Percentiles rank a stretch among this genome's conserved stretches.
Conservation (phyloP, 2,329 filamentous ascomycete genomes). For the Penicillium sp. region DNA sequence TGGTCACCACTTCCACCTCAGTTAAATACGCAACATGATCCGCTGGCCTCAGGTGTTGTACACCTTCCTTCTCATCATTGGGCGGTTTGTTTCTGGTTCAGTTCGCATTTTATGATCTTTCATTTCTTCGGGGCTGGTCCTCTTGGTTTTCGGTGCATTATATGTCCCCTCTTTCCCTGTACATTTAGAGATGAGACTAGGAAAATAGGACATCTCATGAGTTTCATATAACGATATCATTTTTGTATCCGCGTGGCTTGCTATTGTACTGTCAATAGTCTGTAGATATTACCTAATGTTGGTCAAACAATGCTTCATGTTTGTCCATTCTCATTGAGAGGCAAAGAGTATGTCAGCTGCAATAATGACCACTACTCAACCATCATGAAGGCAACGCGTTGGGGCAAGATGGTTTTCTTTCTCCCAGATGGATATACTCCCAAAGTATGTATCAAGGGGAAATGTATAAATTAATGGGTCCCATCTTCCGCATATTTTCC, state of each 20-base stretch:
- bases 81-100: background rate
- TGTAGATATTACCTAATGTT: background rate
- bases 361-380: background rate
- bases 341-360: background rate
- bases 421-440: background rate
- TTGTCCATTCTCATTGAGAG: too few species aligned
- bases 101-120: slow-evolving; percentile 1
- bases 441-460: background rate
- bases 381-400: too few species aligned
- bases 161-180: slow-evolving; percentile 17
- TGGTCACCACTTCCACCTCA: slow-evolving; percentile 23
- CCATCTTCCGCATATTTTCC: background rate
- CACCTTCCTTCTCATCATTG: background rate
- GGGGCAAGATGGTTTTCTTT: background rate
- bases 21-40: slow-evolving; percentile 16
- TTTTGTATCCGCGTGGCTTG: background rate
- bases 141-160: slow-evolving; percentile 8
- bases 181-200: slow-evolving; percentile 16
- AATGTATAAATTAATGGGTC: background rate
- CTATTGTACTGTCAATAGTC: background rate
- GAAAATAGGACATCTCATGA: slow-evolving; percentile 6
- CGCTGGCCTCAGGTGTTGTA: slow-evolving; percentile 19
- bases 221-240: background rate
- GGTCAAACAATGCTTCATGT: background rate
- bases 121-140: slow-evolving; percentile 4